Base-by-base conservation (phyloP, 2,329 filamentous ascomycete species). In the Botrytis deweyae region DNA sequence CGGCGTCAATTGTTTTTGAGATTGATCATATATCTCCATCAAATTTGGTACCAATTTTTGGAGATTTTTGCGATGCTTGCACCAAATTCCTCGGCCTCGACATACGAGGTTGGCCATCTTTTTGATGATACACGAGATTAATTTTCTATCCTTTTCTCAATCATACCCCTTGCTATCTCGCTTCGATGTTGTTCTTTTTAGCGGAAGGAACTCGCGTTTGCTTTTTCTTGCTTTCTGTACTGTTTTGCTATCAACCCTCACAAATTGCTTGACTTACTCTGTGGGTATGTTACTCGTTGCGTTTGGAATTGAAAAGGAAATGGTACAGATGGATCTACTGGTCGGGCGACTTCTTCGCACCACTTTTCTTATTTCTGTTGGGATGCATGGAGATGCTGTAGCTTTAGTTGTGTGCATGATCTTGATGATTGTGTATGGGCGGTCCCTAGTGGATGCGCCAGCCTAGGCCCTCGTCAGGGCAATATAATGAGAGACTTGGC, bases 31-130 rank as follows among this genome's bases (percentile, higher is more conserved):
- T 76, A 80, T 80, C 77, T 80, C 77, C 79, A 81, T 82, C 81
- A 82, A 78, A 82, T 40, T 79, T 82, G 81, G 79, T 69, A 73
- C 80, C 78, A 77, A 80, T 80, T 77, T 77, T 81, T 76, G 79
- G 78, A 33, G 76, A 77, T 76, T 77, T 78, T 77, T 76, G 76
- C 75, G 75, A 75, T 76, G 71, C 76, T 73, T 74, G 73, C 76
- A 76, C 78, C 81, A 80, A 79, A 78, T 80, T 78, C 78, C 81
- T 83, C 71, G 63, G 12, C 71, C 82, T 83, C 79, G 80, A 81
- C 79, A 25, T 80, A 82, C 79, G 84, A 86, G 84, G 84, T 81
- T 84, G 84, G 85, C 83, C 83, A 81, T 81, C 80, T 84, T 72
- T 74, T 74, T 71, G 68, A 74, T 72, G 72, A 74, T 70, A 25